A percentile compares a stretch with the other conserved stretches of the same genome.
phyloP scores from a whole-genome alignment of 2,329 filamentous ascomycete species.

The Fragosphaeria purpurea region DNA sequence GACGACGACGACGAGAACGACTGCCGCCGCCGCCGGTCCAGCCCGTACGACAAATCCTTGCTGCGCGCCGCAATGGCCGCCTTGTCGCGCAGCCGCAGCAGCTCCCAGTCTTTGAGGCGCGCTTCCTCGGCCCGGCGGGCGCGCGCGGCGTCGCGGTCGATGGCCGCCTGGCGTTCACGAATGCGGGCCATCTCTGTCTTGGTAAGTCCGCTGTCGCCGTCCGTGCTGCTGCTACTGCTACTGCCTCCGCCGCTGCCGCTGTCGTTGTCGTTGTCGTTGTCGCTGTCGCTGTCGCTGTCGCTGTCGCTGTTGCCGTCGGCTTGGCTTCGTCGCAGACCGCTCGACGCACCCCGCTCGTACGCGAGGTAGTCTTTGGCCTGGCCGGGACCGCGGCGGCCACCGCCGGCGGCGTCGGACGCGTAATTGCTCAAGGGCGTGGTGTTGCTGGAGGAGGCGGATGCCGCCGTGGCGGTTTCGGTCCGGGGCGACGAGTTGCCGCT shows the following conservation, averaged over 20 bases:
- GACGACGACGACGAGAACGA: too few relatives aligned
- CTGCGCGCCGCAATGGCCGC: neutral
- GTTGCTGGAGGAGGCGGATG: slow-evolving; percentile 4
- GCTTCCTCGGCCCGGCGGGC: neutral
- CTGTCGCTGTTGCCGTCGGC: neutral
- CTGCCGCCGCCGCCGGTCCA: too few relatives aligned
- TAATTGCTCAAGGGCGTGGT: slow-evolving; percentile 3
- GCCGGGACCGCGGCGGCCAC: neutral
- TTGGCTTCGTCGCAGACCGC: neutral
- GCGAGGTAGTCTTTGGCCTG: neutral
- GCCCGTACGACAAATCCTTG: too few relatives aligned
- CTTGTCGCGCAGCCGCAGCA: slow-evolving; percentile 8
- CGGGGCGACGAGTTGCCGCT: neutral
- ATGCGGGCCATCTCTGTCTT: neutral
- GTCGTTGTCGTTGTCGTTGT: neutral
- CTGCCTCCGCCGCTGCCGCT: neutral
- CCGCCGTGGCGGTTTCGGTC: neutral
- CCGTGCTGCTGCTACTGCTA: neutral
- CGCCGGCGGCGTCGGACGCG: slow-evolving; percentile 1
- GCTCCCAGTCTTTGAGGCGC: slow-evolving; percentile 9
- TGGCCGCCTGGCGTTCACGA: neutral
- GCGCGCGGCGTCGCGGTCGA: slow-evolving; percentile 2
- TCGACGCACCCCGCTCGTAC: neutral
- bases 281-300: neutral
- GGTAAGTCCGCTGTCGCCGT: neutral